Percentiles rank a stretch among this genome's conserved stretches.
phyloP scores from a whole-genome alignment of 306 rosid genomes.

The Erythrophleum fordii region DNA sequence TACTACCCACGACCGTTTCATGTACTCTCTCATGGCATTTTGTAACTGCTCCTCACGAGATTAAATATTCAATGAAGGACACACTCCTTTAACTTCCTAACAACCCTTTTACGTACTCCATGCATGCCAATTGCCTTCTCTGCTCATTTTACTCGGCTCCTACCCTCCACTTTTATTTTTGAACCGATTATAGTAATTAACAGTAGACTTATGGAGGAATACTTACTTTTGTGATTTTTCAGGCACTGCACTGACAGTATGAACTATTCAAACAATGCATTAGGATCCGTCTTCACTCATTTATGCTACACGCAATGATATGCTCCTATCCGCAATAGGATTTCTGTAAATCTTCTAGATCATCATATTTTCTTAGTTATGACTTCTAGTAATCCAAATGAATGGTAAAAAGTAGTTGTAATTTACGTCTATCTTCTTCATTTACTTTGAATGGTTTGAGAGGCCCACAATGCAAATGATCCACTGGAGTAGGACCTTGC shows the following conservation, averaged over 20 bases:
- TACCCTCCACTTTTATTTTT: neutral
- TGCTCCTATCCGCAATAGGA: constrained; percentile 42
- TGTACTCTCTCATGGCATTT: constrained; percentile 6
- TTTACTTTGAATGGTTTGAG: constrained; percentile 14
- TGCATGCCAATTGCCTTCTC: constrained; percentile 27
- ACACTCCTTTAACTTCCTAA: constrained; percentile 40
- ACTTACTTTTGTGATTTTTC: neutral
- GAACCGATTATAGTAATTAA: neutral
- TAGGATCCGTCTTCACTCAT: neutral
- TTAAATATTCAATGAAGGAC: constrained; percentile 40
- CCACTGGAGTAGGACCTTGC: constrained; percentile 27
- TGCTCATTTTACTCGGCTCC: neutral
- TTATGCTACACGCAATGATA: neutral
- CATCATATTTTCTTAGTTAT: constrained; percentile 19
- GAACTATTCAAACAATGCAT: neutral
- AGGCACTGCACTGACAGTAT: neutral
- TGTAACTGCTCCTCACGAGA: constrained; percentile 55
- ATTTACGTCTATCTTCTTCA: constrained; percentile 36
- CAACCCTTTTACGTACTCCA: constrained; percentile 41
- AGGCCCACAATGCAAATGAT: constrained; percentile 35
- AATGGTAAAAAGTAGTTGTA: constrained; percentile 24
- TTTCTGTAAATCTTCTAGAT: constrained; percentile 39
- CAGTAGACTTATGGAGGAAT: neutral
- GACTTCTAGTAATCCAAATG: neutral
- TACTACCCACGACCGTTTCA: constrained; percentile 34